A percentile compares a stretch with the other conserved stretches of the same genome.
Evolutionary conservation across 306 rosid species (phyloP).

Genomic region (Carpinus fangiana): DNA sequence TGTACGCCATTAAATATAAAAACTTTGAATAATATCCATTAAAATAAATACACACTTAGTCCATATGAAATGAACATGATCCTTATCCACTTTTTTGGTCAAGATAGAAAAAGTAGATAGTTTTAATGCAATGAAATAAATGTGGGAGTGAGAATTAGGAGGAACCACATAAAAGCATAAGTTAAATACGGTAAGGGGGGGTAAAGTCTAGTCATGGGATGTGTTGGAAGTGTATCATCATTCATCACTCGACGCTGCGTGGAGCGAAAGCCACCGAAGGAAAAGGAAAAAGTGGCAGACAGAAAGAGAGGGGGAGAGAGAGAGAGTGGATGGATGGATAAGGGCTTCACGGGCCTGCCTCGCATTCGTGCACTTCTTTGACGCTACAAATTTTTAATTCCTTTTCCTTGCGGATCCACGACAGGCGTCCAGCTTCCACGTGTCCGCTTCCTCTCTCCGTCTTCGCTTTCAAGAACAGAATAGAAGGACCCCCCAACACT

Average conservation of each 20-base stretch:
- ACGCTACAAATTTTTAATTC: conserved; percentile 15
- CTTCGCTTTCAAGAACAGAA: conserved; percentile 71
- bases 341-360: conserved; percentile 21
- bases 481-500: conserved; percentile 39
- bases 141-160: too few relatives aligned
- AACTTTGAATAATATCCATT: too few relatives aligned
- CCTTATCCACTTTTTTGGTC: too few relatives aligned
- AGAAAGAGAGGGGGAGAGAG: neutral
- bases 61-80: too few relatives aligned
- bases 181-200: neutral
- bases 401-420: conserved; percentile 18
- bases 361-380: conserved; percentile 13
- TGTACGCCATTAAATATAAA: too few relatives aligned
- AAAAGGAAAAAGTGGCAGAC: neutral
- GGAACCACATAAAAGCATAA: too few relatives aligned
- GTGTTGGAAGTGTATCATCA: conserved; percentile 13
- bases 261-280: conserved; percentile 32
- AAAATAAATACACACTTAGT: too few relatives aligned
- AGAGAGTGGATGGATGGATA: conserved; percentile 18
- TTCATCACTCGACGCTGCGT: conserved; percentile 19
- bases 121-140: too few relatives aligned
- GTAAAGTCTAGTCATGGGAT: neutral
- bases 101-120: too few relatives aligned
- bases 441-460: conserved; percentile 49
- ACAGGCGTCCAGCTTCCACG: conserved; percentile 40